Base-by-base conservation (phyloP, 441 rosid genomes). In the Melianthus villosus region DNA sequence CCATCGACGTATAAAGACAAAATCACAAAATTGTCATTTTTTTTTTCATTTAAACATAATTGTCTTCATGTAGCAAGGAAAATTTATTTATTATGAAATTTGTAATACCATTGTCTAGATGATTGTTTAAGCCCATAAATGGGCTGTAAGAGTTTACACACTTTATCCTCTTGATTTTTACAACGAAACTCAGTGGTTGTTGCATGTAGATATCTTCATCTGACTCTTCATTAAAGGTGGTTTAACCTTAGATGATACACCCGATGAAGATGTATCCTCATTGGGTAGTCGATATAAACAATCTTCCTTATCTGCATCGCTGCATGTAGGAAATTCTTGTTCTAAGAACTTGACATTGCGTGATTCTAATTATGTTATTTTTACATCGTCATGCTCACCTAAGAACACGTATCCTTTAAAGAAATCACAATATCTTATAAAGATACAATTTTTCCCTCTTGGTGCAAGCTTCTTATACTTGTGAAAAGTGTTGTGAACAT, bases 381-480 rank as follows among this genome's bases (percentile, higher is more conserved):
- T 23, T 20, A 39, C 49, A 22, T 33, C 25, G 0, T 1, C 19
- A 5, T 44, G 12, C 8, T 44, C 30, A 6, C 11, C 30, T 6
- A 44, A 1, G 11, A 29, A 33, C 22, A 32, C 13, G 7, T 44
- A 44, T n/a, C 5, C 31, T 34, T 31, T 44, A 0, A 13, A 44
- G 6, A 16, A 26, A 17, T 43, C 26, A 5, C 2, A 30, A 6
- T 29, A 30, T 28, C 47, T 42, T 1, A 25, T 25, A 15, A 40
- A 40, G 18, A 40, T 40, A 22, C 32, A 40, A 11, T 40, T 40
- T 18, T 40, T 40, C 23, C 44, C 44, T 0, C 15, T 6, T 14
- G 8, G 10, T 11, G 16, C 29, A 11, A 40, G 23, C 9, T 40
- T 25, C 11, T 16, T 14, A 40, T 22, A 12, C 25, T 26, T 0